These are phyloP conservation scores for Solanum etuberosum DNA, from an alignment of 257 asterid genomes.

Conservation along the genomic window DNA sequence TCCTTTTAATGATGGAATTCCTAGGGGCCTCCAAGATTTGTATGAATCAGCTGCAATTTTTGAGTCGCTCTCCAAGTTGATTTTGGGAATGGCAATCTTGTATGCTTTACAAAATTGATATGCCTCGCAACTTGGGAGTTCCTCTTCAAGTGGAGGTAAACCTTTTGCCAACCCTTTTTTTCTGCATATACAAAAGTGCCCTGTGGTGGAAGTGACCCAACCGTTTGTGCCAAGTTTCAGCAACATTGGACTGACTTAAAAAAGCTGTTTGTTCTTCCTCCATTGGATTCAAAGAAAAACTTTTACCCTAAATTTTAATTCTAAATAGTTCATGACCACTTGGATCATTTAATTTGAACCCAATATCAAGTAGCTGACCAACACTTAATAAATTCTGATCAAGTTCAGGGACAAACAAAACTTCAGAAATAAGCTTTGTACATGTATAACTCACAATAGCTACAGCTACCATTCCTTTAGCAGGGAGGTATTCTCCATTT, in stretches of 20 bases:
- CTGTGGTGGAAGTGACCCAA: too few relatives aligned
- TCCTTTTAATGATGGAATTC: not conserved
- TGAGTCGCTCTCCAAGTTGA: not conserved
- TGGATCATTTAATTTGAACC: not conserved
- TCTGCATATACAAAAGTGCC: too few relatives aligned
- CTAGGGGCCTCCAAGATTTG: not conserved
- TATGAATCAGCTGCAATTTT: not conserved
- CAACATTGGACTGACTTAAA: not conserved
- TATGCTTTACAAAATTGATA: not conserved
- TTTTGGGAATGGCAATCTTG: not conserved
- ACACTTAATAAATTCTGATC: not conserved
- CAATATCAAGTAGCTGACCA: not conserved
- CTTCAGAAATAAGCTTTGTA: too few relatives aligned
- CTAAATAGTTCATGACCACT: not conserved
- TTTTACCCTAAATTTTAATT: not conserved
- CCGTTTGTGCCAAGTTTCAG: not conserved
- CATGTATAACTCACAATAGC: too few relatives aligned
- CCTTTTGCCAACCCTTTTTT: too few relatives aligned
- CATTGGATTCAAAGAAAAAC: not conserved
- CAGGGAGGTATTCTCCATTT: not conserved
- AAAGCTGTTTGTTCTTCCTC: not conserved
- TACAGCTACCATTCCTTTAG: not conserved
- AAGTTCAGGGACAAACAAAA: not conserved
- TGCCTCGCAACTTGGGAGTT: not conserved
- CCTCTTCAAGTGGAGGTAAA: not conserved